A percentile compares a stretch with the other conserved stretches of the same genome.
Evolutionary conservation across 805 yeast genomes (phyloP).

Genomic region (Metschnikowia colocasiae): DNA sequence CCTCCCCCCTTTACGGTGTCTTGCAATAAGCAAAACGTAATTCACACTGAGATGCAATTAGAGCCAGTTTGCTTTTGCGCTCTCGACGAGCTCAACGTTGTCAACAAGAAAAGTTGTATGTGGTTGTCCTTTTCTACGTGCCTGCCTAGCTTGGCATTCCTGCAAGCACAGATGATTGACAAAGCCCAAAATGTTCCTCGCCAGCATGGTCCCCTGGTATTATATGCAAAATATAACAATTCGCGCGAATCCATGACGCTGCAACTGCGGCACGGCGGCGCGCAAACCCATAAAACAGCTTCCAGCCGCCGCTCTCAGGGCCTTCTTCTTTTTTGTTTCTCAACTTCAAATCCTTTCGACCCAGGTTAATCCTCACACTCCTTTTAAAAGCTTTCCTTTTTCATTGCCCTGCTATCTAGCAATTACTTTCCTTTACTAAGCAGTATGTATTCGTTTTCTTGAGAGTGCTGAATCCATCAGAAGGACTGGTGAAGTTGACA

Average conservation of each 20-base stretch:
- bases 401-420: constrained; percentile 6
- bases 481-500: background rate
- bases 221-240: background rate
- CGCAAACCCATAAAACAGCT: constrained; percentile 1
- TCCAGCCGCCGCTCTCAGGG: background rate
- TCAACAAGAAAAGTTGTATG: no score
- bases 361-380: constrained; percentile 4
- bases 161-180: background rate
- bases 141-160: constrained; percentile 1
- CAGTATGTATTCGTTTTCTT: background rate
- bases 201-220: background rate
- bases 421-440: constrained; percentile 3
- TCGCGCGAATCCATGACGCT: background rate
- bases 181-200: constrained; percentile 1
- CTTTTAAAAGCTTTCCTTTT: background rate
- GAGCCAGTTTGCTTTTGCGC: no score
- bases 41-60: no score
- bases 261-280: constrained; percentile 3
- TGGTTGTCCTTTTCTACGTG: no score
- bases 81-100: no score
- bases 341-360: background rate
- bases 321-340: background rate
- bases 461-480: background rate
- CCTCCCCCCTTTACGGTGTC: no score
- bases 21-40: no score